Base-by-base conservation (phyloP, 2,329 filamentous ascomycete genomes). In the Curvularia eragrostidis region DNA sequence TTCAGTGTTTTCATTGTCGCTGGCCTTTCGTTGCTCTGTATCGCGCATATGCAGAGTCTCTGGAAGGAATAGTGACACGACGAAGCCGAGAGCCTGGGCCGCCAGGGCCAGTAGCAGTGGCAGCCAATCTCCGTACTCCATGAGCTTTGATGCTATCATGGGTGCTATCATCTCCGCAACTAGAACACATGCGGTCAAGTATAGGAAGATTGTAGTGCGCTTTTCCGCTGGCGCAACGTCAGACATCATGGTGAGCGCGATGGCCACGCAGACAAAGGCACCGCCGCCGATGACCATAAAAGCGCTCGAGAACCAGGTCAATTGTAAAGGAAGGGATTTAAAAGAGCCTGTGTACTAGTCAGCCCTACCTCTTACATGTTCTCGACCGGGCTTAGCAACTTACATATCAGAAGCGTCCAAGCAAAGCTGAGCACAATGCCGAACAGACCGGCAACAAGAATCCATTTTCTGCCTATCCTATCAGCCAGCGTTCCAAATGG, bases 401-500 rank as follows among this genome's bases (percentile, higher is more conserved):
- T 54, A 74, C 73, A 74, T 28, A 77, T 73, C 10, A 74, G 48
- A 48, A 76, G 54, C 12, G 70, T 61, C 74, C 73, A 77, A 7
- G 67, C 64, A 26, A 61, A 67, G 48, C 64, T 67, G 32, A 75
- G 56, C 60, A 75, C 67, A 55, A 82, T 70, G 0, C 80, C 81
- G 19, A 79, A 71, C 42, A 83, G 67, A 47, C 75, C 75, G 19
- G 81, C 66, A 24, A 72, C 68, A 42, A 83, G 75, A 5, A 80
- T 77, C 58, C 76, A 76, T 61, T 81, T 83, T 48, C 82, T 75
- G 8, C 81, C 82, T 46, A 74, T 71, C 39, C 76, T 77, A 61
- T 84, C 82, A 12, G 81, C 80, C 62, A 84, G 71, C 30, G 80
- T 77, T 47, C 82, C 81, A 57, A 81, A 82, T 0, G 82, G 81